Conservation (phyloP, 192 early-diverging fungal species). For the Coemansia sp. region DNA sequence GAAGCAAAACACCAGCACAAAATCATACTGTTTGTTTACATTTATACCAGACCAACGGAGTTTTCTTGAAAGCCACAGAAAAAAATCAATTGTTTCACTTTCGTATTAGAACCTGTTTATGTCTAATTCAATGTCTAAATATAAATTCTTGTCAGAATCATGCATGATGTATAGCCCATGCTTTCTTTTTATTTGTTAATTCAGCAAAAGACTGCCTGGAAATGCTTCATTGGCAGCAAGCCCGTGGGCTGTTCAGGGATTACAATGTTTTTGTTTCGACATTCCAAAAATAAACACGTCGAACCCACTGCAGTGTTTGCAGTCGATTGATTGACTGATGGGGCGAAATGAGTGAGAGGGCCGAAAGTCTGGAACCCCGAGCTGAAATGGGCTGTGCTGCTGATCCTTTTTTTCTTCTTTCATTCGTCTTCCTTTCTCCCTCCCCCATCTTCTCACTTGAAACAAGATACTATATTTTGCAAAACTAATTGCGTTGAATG, state of each 20-base stretch:
- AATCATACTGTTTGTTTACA: neutral
- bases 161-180: neutral
- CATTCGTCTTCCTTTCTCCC: neutral
- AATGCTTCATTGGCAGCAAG: too few species aligned
- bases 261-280: neutral
- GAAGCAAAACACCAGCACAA: too few species aligned
- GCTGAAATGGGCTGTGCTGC: neutral
- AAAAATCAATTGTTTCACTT: neutral
- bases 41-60: neutral
- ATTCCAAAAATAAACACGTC: neutral
- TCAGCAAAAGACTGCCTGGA: neutral
- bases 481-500: too few species aligned
- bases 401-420: neutral
- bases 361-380: slow-evolving; percentile 4
- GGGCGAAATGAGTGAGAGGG: neutral
- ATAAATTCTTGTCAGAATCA: neutral
- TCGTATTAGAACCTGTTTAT: too few species aligned
- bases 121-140: too few species aligned
- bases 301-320: neutral
- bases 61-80: neutral
- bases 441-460: slow-evolving; percentile 3
- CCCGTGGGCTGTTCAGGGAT: neutral
- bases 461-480: neutral
- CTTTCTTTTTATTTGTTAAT: neutral
- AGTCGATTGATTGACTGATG: neutral